Evolutionary conservation across 768 basidiomycete genomes (phyloP), one percentile per base, ranked within the genome.

Genomic region (Dacryopinax spathularia): DNA sequence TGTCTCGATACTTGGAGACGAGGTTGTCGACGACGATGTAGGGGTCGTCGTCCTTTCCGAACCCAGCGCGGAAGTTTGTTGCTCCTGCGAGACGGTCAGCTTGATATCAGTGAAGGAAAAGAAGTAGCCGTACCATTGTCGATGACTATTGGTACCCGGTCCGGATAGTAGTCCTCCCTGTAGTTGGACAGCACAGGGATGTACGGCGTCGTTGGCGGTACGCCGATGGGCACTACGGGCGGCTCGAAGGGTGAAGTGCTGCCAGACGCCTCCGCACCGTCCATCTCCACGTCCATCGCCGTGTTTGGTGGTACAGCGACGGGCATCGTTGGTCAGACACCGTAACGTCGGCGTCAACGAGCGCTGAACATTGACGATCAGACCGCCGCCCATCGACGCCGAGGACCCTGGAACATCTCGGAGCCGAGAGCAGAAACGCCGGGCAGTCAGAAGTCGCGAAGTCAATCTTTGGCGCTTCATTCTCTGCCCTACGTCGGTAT

Each of bases 1-100:
- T 82, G 69, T 98, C 96, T 73, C 90, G 90, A 76, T 89, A 97
- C 71, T 87, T 88, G 61, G 92, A 82, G 18, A 93, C 78, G 41
- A 86, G 81, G 69, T 92, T 94, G 1, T 66, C 66, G n/a, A 82
- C 77, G 34, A 82, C 82, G 16, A 79, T 75, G 35, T 80, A 82
- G 0, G 91, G 90, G 0, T 72, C 71, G 1, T 74, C 37, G 1
- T 81, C 81, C 2, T 81, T 83, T 27, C 85, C 83, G 74, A 91
- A 95, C 15, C 91, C 92, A 75, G 88, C 95, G 60, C 91, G 83
- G 37, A 94, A 77, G 60, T 76, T 82, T 33, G 86, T 88, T 6
- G 92, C 84, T 65, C 93, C 75, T 76, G 59, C 34, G 2, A 16
- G 63, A 15, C 2, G 16, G 10, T 18, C 31, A 44, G 34, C 25